phyloP scores from a whole-genome alignment of 257 asterid species.

The Nicotiana sylvestris region DNA sequence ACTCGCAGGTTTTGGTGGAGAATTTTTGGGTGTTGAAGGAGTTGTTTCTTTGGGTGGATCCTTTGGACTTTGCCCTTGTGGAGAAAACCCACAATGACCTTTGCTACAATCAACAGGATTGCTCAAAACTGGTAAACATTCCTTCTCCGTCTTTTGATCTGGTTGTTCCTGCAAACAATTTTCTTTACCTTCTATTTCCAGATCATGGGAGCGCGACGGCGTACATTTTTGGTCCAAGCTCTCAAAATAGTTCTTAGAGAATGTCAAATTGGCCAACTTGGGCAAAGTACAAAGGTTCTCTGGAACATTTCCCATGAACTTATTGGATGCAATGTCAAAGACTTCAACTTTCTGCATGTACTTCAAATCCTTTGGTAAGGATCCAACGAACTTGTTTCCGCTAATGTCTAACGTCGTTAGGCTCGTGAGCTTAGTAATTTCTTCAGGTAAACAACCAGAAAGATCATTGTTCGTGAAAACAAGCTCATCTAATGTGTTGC shows the following conservation, averaged over 20 bases:
- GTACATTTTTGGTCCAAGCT: constrained; percentile 37
- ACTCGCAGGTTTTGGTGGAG: constrained; percentile 10
- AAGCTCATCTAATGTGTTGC: constrained; percentile 39
- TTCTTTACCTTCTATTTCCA: constrained; percentile 26
- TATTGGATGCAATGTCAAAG: constrained; percentile 34
- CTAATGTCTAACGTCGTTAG: constrained; percentile 42
- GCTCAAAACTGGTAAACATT: constrained; percentile 31
- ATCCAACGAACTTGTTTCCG: constrained; percentile 38
- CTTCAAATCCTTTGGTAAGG: constrained; percentile 42
- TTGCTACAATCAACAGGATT: constrained; percentile 45
- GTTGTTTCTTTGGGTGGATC: not conserved
- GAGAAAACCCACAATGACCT: constrained; percentile 33
- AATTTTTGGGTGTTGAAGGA: constrained; percentile 21
- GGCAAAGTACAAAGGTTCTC: constrained; percentile 40
- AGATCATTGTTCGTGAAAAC: constrained; percentile 31
- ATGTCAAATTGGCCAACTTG: constrained; percentile 36
- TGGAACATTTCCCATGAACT: constrained; percentile 44
- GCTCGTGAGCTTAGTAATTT: constrained; percentile 32
- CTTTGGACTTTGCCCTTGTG: constrained; percentile 9
- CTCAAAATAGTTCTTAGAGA: constrained; percentile 39
- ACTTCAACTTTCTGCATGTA: constrained; percentile 37
- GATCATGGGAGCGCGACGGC: constrained; percentile 14
- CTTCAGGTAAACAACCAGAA: constrained; percentile 63
- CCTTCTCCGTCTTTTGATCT: constrained; percentile 40
- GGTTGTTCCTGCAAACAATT: constrained; percentile 42